phyloP scores from a whole-genome alignment of 2,329 filamentous ascomycete species.

The Raffaelea arxii region DNA sequence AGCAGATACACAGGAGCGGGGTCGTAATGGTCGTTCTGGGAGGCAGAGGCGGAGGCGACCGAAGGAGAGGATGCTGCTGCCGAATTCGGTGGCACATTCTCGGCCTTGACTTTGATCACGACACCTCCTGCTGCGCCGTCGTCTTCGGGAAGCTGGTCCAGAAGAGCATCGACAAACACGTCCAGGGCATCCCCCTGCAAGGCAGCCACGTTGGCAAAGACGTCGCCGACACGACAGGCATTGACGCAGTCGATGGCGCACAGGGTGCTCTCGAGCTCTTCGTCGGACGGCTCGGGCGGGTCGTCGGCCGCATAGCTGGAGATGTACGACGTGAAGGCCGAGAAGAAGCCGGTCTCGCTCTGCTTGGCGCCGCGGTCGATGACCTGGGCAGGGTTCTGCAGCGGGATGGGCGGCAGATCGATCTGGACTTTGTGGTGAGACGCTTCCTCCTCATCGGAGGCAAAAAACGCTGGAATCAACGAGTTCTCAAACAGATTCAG shows the following conservation, averaged over 20 bases:
- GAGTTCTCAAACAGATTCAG: conserved; percentile 95
- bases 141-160: conserved; percentile 81
- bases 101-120: conserved; percentile 85
- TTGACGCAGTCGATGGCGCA: conserved; percentile 92
- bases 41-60: conserved; percentile 41
- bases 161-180: conserved; percentile 57
- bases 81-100: conserved; percentile 49
- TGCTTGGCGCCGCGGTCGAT: conserved; percentile 77
- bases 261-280: conserved; percentile 91
- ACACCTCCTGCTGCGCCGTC: conserved; percentile 59
- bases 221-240: conserved; percentile 72
- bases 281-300: conserved; percentile 91
- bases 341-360: conserved; percentile 78
- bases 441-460: conserved; percentile 43
- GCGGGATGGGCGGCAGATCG: conserved; percentile 69
- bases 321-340: conserved; percentile 90
- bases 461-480: conserved; percentile 72
- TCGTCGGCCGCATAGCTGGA: conserved; percentile 99
- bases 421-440: too few relatives aligned
- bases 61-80: conserved; percentile 52
- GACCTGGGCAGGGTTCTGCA: conserved; percentile 84
- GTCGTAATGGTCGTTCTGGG: too few relatives aligned
- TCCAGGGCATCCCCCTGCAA: conserved; percentile 27
- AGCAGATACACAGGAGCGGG: conserved; percentile 83
- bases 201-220: conserved; percentile 70